These are phyloP conservation scores for Byssochlamys sp. DNA, from an alignment of 2,329 filamentous ascomycete species.

Conservation along the genomic window DNA sequence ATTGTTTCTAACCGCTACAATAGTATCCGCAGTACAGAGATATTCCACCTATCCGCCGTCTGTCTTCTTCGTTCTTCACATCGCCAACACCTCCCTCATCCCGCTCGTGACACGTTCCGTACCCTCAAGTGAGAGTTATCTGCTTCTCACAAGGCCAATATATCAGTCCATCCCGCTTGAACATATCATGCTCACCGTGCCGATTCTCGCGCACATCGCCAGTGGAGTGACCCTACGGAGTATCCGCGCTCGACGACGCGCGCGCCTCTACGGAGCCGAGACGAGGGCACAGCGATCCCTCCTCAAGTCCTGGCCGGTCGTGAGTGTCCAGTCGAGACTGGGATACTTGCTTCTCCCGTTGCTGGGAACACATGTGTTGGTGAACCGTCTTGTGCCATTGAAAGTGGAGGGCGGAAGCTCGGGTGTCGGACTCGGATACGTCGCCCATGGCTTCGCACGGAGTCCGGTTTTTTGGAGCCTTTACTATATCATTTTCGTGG, in stretches of 20 bases:
- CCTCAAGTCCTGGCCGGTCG: slow-evolving; percentile 53
- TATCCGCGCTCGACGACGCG: slow-evolving; percentile 60
- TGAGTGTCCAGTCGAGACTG: slow-evolving; percentile 60
- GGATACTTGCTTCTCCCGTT: slow-evolving; percentile 63
- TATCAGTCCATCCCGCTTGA: slow-evolving; percentile 79
- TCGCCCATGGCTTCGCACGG: slow-evolving; percentile 72
- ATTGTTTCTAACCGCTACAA: not conserved
- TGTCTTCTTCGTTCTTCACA: slow-evolving; percentile 65
- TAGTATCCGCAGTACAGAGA: slow-evolving; percentile 68
- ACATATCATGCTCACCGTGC: slow-evolving; percentile 66
- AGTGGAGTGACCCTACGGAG: slow-evolving; percentile 70
- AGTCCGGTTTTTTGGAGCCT: slow-evolving; percentile 57
- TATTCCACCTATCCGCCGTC: slow-evolving; percentile 82
- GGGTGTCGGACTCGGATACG: slow-evolving; percentile 73
- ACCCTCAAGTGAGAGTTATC: slow-evolving; percentile 66
- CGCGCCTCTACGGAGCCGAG: slow-evolving; percentile 64
- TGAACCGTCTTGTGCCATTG: slow-evolving; percentile 68
- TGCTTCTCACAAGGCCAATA: slow-evolving; percentile 81
- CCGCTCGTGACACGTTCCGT: slow-evolving; percentile 66
- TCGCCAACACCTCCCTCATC: slow-evolving; percentile 72
- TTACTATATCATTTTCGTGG: slow-evolving; percentile 61
- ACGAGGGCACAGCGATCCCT: slow-evolving; percentile 42
- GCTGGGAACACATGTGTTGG: slow-evolving; percentile 59
- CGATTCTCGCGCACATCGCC: slow-evolving; percentile 64
- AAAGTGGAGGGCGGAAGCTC: slow-evolving; percentile 72